Conservation (phyloP, 2,329 filamentous ascomycete genomes). For the Coniella lustricola region DNA sequence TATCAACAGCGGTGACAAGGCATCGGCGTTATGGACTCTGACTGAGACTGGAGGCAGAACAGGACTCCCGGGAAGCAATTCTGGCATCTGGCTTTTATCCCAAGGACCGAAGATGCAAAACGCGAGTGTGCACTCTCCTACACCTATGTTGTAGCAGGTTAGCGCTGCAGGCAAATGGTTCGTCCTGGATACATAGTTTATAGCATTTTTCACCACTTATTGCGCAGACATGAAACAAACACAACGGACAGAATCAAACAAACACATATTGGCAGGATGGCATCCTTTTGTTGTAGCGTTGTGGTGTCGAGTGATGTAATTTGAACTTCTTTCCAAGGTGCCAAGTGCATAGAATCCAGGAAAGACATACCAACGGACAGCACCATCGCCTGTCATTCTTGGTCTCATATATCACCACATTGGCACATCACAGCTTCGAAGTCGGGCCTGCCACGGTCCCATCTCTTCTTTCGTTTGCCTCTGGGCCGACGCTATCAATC, state of each 20-base stretch:
- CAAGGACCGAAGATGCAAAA: too few species aligned
- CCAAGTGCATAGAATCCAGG: neutral
- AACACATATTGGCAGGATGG: too few species aligned
- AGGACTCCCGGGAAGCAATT: neutral
- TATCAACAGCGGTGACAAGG: neutral
- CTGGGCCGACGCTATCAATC: constrained; percentile 24
- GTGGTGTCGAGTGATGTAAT: too few species aligned
- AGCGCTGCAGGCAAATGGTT: too few species aligned
- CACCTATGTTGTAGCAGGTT: too few species aligned
- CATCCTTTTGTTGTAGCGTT: too few species aligned
- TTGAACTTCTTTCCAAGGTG: too few species aligned
- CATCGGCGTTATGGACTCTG: neutral
- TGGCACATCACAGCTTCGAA: constrained; percentile 8
- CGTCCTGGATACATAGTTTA: too few species aligned
- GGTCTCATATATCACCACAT: too few species aligned
- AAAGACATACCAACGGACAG: neutral
- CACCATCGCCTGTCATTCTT: neutral
- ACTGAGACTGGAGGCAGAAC: neutral
- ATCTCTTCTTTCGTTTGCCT: constrained; percentile 7
- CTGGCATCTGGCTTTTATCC: neutral
- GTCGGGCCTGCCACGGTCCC: constrained; percentile 3
- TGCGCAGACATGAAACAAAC: too few species aligned
- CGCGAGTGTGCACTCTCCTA: neutral
- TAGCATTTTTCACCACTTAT: too few species aligned
- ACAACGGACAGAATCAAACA: too few species aligned